Conservation (phyloP, 441 rosid genomes). For the Flueggea neowawraea region DNA sequence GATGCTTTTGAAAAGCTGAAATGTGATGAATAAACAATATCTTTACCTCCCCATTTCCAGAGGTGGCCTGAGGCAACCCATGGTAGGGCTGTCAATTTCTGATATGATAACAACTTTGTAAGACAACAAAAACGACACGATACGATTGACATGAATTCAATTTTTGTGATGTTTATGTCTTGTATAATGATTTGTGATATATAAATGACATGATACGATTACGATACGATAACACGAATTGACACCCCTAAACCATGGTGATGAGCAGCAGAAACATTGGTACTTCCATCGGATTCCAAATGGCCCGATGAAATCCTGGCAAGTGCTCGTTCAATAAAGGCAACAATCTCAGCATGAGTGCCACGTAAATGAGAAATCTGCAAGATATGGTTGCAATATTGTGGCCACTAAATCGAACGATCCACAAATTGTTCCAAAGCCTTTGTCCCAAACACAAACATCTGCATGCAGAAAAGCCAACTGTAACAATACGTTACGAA, state of each 20-base stretch:
- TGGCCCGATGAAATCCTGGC: conserved; percentile 88
- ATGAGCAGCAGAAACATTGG: conserved; percentile 39
- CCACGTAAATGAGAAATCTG: conserved; percentile 97
- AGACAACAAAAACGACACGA: no score
- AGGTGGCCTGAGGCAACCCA: conserved; percentile 46
- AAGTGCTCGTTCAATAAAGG: conserved; percentile 88
- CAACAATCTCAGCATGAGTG: conserved; percentile 85
- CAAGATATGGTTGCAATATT: conserved; percentile 96
- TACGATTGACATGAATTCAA: no score
- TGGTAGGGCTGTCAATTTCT: no score
- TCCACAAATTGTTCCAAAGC: conserved; percentile 98
- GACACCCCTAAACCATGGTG: no score
- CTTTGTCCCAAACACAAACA: conserved; percentile 97
- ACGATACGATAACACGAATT: no score
- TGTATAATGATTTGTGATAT: no score
- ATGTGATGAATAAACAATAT: not conserved
- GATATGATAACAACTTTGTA: no score
- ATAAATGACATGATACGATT: no score
- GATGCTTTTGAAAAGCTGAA: no score
- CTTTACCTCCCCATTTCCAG: conserved; percentile 76
- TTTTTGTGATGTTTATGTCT: no score
- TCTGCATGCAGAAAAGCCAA: conserved; percentile 46
- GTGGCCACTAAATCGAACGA: conserved; percentile 98
- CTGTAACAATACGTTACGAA: conserved; percentile 9
- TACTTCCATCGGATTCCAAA: conserved; percentile 62